A percentile compares a stretch with the other conserved stretches of the same genome.
These are phyloP conservation scores for Uncinocarpus reesii DNA, from an alignment of 2,329 filamentous ascomycete species.

Conservation along the genomic window DNA sequence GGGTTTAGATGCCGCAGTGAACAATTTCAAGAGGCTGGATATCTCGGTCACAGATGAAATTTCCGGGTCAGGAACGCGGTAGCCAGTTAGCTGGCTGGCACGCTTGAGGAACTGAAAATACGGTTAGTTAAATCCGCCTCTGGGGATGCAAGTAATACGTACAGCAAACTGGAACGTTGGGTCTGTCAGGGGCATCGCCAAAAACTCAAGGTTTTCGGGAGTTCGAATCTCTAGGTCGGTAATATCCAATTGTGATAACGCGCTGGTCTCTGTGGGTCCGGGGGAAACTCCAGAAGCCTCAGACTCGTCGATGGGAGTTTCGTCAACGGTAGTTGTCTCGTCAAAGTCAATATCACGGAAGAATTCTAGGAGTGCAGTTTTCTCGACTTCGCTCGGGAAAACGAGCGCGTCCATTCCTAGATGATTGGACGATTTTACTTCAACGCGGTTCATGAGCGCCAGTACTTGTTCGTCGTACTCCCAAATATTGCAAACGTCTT, in stretches of 20 bases:
- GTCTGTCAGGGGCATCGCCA: conserved; percentile 48
- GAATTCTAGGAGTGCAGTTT: conserved; percentile 28
- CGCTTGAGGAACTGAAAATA: conserved; percentile 64
- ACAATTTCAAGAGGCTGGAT: conserved; percentile 45
- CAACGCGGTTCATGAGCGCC: conserved; percentile 26
- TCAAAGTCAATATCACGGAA: conserved; percentile 24
- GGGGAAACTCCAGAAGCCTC: conserved; percentile 10
- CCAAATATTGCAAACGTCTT: conserved; percentile 27
- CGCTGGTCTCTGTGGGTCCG: conserved; percentile 9
- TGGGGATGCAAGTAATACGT: conserved; percentile 30
- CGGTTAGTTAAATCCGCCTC: conserved; percentile 16
- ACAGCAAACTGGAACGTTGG: conserved; percentile 62
- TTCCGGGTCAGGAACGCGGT: conserved; percentile 60
- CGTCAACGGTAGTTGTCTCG: conserved; percentile 1
- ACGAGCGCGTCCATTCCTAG: conserved; percentile 19
- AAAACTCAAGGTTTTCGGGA: conserved; percentile 45
- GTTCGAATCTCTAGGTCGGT: conserved; percentile 5
- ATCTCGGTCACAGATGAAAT: conserved; percentile 49
- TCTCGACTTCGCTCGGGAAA: conserved; percentile 25
- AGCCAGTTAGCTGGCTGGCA: conserved; percentile 68
- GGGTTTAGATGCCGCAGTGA: conserved; percentile 30
- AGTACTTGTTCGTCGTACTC: conserved; percentile 26
- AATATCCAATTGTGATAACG: conserved; percentile 12
- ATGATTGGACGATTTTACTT: conserved; percentile 22
- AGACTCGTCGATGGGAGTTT: conserved; percentile 4